Percentiles rank a stretch among this genome's conserved stretches.
Evolutionary conservation across 495 filamentous ascomycete species (phyloP).

Genomic region (Penicillium desertorum): DNA sequence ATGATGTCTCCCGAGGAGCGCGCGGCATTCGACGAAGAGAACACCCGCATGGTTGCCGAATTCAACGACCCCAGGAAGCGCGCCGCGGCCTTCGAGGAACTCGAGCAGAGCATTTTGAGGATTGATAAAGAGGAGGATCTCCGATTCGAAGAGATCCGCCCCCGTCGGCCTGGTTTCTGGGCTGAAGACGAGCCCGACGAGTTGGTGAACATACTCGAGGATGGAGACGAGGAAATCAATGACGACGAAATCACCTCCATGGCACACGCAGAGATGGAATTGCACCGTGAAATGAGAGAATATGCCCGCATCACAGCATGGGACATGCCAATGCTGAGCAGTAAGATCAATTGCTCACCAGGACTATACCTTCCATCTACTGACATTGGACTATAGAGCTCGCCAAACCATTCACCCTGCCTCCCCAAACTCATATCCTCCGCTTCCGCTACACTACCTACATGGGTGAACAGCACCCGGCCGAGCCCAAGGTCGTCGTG

Average conservation of each 20-base stretch:
- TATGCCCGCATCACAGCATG: conserved; percentile 86
- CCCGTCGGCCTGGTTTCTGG: conserved; percentile 48
- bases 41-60: conserved; percentile 36
- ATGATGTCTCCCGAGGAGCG: conserved; percentile 49
- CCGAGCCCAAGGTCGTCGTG: conserved; percentile 87
- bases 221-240: conserved; percentile 62
- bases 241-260: conserved; percentile 80
- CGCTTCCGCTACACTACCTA: conserved; percentile 98
- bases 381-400: conserved; percentile 57
- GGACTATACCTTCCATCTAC: conserved; percentile 6
- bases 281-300: conserved; percentile 84
- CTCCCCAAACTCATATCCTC: conserved; percentile 65
- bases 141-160: conserved; percentile 36
- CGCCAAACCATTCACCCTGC: conserved; percentile 71
- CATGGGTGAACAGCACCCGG: conserved; percentile 90
- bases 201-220: conserved; percentile 47
- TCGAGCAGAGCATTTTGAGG: conserved; percentile 32
- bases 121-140: conserved; percentile 38
- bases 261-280: conserved; percentile 83
- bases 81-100: conserved; percentile 29
- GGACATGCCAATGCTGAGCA: conserved; percentile 90
- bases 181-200: conserved; percentile 56
- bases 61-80: conserved; percentile 42
- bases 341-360: conserved; percentile 51
- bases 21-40: conserved; percentile 43